Evolutionary conservation across 2,329 filamentous ascomycete genomes (phyloP), one percentile per base, ranked within the genome.

Genomic region (Nakataea oryzae): DNA sequence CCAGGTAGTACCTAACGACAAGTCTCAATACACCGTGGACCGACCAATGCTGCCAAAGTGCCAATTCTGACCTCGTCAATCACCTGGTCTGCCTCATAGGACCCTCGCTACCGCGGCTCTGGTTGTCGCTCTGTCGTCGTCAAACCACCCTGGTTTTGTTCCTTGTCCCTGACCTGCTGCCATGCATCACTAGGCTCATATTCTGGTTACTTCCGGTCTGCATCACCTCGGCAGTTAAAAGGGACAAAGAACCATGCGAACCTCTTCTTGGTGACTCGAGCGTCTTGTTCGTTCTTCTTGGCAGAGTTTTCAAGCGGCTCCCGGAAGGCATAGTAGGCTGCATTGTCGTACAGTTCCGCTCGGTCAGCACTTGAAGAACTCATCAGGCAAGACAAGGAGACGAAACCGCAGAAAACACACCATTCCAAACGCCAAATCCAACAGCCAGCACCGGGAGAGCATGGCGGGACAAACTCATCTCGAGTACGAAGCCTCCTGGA

Each of bases 381-480:
- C 28, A 14, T 21, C 41, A 21, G 41, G 9, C 11, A 21, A 7
- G 34, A 47, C 34, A 8, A 28, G 11, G n/a, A 55, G 14, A 55
- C 21, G 27, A 13, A 24, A 13, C 3, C n/a, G 17, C 17, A 12
- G 12, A 54, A 54, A 3, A 24, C 65, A 26, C 70, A 74, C 72
- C 72, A 61, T 72, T 74, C n/a, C 54, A 67, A 50, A 74, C 63
- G 30, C 72, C 72, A 62, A 69, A 68, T 9, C 68, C 63, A 26
- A 73, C 61, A 8, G 72, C 72, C n/a, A 74, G 54, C 47, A 68
- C 64, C 9, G 41, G 41, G 41, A 50, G 41, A n/a, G 21, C 41
- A 50, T 50, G 41, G 41, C 41, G 41, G 41, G 71, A 21, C 5
- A 59, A 27, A 30, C 47, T 17, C 32, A 13, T 59, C 24, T 32